These are phyloP conservation scores for Coemansia asiatica DNA, from an alignment of 192 early-diverging fungal genomes.

Conservation along the genomic window DNA sequence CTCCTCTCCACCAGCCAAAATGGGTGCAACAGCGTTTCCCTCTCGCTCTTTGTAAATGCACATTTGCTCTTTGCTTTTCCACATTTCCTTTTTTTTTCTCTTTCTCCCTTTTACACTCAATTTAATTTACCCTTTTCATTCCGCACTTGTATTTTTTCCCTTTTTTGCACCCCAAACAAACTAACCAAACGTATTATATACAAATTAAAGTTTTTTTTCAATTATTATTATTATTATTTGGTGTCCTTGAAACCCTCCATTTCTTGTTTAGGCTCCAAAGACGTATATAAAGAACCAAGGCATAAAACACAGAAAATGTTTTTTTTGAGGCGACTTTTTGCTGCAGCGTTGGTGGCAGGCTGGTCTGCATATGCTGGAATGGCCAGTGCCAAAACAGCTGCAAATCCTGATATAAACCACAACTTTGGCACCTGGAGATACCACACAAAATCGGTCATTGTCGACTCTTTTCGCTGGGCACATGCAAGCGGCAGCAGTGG, in stretches of 20 bases:
- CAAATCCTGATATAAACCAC: neutral
- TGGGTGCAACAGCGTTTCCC: too few relatives aligned
- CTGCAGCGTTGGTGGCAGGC: neutral
- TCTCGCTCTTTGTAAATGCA: neutral
- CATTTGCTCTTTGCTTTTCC: neutral
- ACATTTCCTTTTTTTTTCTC: neutral
- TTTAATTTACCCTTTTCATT: neutral
- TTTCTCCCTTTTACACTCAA: neutral
- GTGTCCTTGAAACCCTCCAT: neutral
- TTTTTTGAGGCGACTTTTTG: neutral
- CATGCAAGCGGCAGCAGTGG: neutral
- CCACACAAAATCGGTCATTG: neutral
- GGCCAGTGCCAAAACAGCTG: neutral
- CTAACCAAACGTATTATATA: neutral
- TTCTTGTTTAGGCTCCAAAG: neutral
- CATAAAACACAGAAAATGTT: neutral
- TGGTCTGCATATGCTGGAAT: neutral
- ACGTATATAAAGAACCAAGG: neutral
- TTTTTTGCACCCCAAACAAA: neutral
- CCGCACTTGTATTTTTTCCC: neutral
- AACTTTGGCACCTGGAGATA: constrained; percentile 5
- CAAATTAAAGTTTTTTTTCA: neutral
- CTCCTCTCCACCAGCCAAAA: too few relatives aligned
- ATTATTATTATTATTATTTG: neutral
- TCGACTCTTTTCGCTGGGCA: neutral